Conservation (phyloP, 2,329 filamentous ascomycete genomes). For the Bipolaris oryzae region DNA sequence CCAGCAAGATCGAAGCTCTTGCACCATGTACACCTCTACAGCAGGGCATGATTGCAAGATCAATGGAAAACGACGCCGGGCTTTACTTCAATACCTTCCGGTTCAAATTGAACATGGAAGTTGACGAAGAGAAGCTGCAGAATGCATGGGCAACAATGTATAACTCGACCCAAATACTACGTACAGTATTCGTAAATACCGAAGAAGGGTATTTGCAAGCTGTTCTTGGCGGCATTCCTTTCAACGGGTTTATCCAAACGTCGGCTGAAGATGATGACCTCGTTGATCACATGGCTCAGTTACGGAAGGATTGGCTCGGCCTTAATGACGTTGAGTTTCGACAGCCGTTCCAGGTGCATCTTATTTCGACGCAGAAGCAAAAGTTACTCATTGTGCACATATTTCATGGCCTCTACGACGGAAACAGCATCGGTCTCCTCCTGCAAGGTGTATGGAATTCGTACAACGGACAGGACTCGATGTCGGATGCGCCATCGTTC, state of each 20-base stretch:
- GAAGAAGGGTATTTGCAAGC: constrained; percentile 78
- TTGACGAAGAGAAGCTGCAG: constrained; percentile 58
- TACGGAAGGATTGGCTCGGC: constrained; percentile 60
- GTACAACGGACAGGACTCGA: constrained; percentile 52
- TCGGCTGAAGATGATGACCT: constrained; percentile 32
- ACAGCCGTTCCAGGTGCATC: constrained; percentile 60
- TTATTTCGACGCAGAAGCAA: constrained; percentile 44
- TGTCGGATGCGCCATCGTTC: constrained; percentile 61
- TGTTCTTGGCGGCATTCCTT: constrained; percentile 57
- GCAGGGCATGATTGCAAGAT: constrained; percentile 80
- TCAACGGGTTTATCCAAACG: constrained; percentile 19
- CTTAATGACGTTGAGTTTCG: constrained; percentile 58
- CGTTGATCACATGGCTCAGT: constrained; percentile 36
- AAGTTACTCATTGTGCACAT: constrained; percentile 67
- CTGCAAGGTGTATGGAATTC: constrained; percentile 62
- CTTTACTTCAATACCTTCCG: constrained; percentile 81
- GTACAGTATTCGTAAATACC: constrained; percentile 75
- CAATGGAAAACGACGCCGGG: constrained; percentile 61
- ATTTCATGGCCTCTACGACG: constrained; percentile 89
- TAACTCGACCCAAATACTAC: constrained; percentile 65
- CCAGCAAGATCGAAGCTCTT: constrained; percentile 70
- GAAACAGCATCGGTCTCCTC: constrained; percentile 74
- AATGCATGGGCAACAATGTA: constrained; percentile 65
- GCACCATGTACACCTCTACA: constrained; percentile 85
- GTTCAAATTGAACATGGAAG: constrained; percentile 58